Evolutionary conservation across 805 yeast genomes (phyloP), one percentile per base, ranked within the genome.

Genomic region (Wickerhamiella brachini): DNA sequence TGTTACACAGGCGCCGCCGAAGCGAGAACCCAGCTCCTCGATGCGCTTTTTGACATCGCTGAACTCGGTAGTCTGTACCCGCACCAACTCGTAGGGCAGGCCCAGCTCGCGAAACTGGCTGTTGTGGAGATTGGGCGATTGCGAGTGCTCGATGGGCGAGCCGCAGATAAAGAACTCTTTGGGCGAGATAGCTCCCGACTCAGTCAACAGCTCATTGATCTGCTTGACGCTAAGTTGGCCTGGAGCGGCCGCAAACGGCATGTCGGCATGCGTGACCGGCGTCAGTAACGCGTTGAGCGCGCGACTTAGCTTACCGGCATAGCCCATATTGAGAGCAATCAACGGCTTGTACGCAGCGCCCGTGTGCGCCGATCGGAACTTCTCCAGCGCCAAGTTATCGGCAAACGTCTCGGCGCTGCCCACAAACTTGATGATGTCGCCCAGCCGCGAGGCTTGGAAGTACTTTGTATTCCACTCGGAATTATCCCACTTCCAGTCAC

Each of bases 1-100:
- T 1, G 98, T 93, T 7, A 93, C 86, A 5, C 95, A 89, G 55
- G 85, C 79, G n/a, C 98, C 99, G 46, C 97, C 97, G 61, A 93
- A 83, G 12, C n/a, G 8, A 8, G 49, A 21, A 1, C 66, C 67
- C 15, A 77, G 66, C 18, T 65, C 65, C 52, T 79, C 69, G 50
- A 88, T 64, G 45, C 74, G 66, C 12, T 71, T 68, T 48, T 72
- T 71, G 24, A 85, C 89, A 47, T 71, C 73, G 2, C 63, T 62
- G 9, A 81, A 85, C 58, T 78, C 76, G 20, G 71, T 72, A 1
- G 95, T 79, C 63, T 87, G 95, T 62, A 77, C 79, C 55, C 73
- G 71, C 15, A 68, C 75, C 62, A 89, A 88, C 4, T 61, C 58
- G 65, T 88, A 80, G 13, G 96, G 95, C 59, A 93, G 72, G 5